Conservation (phyloP, 116 monocot genomes). For the Dioscorea cayenensis region DNA sequence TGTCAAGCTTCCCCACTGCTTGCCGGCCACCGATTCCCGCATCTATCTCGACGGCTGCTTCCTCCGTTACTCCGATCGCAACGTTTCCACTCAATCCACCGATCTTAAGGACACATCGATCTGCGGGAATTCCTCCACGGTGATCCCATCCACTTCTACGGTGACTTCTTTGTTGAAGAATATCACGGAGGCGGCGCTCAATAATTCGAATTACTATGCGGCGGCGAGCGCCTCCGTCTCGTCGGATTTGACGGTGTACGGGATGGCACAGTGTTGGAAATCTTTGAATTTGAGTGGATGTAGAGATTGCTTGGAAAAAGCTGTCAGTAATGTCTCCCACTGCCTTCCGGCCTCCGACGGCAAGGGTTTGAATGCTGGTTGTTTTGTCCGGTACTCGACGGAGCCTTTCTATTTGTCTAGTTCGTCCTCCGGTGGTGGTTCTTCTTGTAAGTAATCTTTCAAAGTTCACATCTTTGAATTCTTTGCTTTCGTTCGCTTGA, state of each 20-base stretch:
- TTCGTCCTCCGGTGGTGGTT: not conserved
- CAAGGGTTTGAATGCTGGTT: slow-evolving; percentile 51
- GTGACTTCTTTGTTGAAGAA: slow-evolving; percentile 21
- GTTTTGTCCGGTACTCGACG: slow-evolving; percentile 60
- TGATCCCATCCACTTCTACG: not conserved
- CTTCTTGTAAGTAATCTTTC: slow-evolving; percentile 19
- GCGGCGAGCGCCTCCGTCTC: slow-evolving; percentile 12
- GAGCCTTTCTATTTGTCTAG: slow-evolving; percentile 21
- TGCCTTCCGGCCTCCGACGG: slow-evolving; percentile 45
- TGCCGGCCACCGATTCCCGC: slow-evolving; percentile 28
- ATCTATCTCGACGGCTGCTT: slow-evolving; percentile 64
- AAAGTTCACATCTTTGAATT: not conserved
- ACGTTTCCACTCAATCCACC: slow-evolving; percentile 18
- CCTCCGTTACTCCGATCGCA: slow-evolving; percentile 35
- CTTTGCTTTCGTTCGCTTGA: not conserved
- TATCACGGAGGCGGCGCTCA: slow-evolving; percentile 18
- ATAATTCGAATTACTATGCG: slow-evolving; percentile 10
- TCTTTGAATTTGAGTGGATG: slow-evolving; percentile 37
- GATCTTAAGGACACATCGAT: slow-evolving; percentile 19
- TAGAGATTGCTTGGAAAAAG: slow-evolving; percentile 31
- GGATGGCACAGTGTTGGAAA: slow-evolving; percentile 50
- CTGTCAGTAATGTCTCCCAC: not conserved
- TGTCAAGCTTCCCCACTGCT: slow-evolving; percentile 49
- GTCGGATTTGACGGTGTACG: slow-evolving; percentile 24
- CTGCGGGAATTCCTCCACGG: slow-evolving; percentile 15